These are phyloP conservation scores for Sphaerosporella brunnea DNA, from an alignment of 495 filamentous ascomycete species.

Conservation along the genomic window DNA sequence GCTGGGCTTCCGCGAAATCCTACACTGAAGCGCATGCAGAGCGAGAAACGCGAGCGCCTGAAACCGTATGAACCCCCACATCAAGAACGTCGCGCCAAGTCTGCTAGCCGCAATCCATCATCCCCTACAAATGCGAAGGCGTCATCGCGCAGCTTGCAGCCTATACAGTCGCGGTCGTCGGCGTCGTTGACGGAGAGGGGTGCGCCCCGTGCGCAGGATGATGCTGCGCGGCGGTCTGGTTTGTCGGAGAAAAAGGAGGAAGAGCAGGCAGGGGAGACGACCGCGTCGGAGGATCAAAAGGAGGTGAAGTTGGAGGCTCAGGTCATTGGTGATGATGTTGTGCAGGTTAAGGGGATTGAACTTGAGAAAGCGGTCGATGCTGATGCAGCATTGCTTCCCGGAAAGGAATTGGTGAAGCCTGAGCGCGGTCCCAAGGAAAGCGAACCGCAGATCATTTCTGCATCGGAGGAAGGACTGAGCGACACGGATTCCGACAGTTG, in stretches of 20 bases:
- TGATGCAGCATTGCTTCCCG: not conserved
- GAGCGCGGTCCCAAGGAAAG: slow-evolving; percentile 5
- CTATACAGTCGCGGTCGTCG: slow-evolving; percentile 2
- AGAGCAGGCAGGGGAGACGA: slow-evolving; percentile 10
- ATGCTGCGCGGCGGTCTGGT: too few species aligned
- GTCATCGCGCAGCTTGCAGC: slow-evolving; percentile 10
- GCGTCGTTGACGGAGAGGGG: not conserved
- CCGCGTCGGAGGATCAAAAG: slow-evolving; percentile 1
- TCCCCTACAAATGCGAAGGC: not conserved
- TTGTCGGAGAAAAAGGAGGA: not conserved
- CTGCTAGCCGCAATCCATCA: slow-evolving; percentile 46
- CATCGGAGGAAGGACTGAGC: slow-evolving; percentile 5
- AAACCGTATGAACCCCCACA: slow-evolving; percentile 36
- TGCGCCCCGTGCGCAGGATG: not conserved
- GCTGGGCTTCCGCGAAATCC: slow-evolving; percentile 55
- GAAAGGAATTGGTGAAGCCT: not conserved
- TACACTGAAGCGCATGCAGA: slow-evolving; percentile 65
- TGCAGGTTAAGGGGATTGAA: not conserved
- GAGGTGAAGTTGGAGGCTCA: not conserved
- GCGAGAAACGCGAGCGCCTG: slow-evolving; percentile 56
- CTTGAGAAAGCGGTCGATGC: not conserved
- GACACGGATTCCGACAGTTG: not conserved
- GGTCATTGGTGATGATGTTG: too few species aligned
- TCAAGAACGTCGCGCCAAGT: slow-evolving; percentile 55
- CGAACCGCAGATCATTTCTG: slow-evolving; percentile 8